Conservation (phyloP, 2,329 filamentous ascomycete genomes). For the Cladosporium phlei region DNA sequence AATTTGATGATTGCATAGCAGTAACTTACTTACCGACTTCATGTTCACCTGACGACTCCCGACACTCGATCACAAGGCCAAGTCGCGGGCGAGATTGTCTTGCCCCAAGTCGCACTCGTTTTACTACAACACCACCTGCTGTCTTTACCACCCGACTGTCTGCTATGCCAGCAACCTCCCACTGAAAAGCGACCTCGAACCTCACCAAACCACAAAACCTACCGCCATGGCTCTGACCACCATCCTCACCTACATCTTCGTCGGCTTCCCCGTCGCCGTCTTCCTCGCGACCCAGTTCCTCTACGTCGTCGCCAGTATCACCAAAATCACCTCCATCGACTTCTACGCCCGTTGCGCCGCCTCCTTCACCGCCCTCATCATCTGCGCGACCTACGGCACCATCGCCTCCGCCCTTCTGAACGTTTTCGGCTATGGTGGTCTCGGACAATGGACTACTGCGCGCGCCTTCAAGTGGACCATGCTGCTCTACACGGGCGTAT, state of each 20-base stretch:
- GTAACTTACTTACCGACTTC: not conserved
- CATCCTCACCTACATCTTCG: conserved; percentile 22
- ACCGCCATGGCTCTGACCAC: conserved; percentile 18
- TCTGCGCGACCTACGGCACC: conserved; percentile 66
- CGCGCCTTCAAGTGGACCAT: conserved; percentile 77
- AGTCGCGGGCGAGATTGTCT: conserved; percentile 1
- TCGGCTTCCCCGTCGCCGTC: conserved; percentile 12
- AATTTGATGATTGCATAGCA: too few species aligned
- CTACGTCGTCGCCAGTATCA: conserved; percentile 29
- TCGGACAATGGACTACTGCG: conserved; percentile 80
- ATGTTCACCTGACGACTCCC: conserved; percentile 3
- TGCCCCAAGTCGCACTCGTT: not conserved
- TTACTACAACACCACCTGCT: not conserved
- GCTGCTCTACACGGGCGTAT: conserved; percentile 68
- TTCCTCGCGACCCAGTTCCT: conserved; percentile 31
- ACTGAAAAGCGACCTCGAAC: not conserved
- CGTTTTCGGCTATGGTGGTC: conserved; percentile 64
- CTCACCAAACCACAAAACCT: not conserved
- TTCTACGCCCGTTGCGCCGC: conserved; percentile 62
- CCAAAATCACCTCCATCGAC: conserved; percentile 37
- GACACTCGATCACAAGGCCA: conserved; percentile 3
- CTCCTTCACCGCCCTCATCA: conserved; percentile 36
- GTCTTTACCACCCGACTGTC: conserved; percentile 7
- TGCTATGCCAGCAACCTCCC: not conserved
- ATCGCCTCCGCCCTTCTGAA: conserved; percentile 67